Conservation (phyloP, 2,329 filamentous ascomycete genomes). For the Penicillium sp. region DNA sequence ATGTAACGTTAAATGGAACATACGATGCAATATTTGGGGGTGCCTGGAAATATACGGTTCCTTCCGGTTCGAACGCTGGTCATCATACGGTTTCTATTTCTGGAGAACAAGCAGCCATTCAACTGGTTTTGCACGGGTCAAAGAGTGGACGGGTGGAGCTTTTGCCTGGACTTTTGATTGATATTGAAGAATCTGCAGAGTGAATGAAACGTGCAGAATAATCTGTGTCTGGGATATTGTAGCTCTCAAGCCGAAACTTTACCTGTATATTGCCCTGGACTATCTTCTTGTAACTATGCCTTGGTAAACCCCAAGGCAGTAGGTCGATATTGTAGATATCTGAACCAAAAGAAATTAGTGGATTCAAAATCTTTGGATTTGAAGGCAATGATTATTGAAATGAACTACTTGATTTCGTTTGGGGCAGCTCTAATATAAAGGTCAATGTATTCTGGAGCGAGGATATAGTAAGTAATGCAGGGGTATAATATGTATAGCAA, state of each 20-base stretch:
- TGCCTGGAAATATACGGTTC: conserved; percentile 5
- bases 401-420: too few relatives aligned
- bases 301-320: too few relatives aligned
- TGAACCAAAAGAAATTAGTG: too few relatives aligned
- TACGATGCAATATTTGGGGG: conserved; percentile 9
- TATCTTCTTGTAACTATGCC: too few relatives aligned
- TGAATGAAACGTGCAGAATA: background rate
- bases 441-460: background rate
- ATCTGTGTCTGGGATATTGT: too few relatives aligned
- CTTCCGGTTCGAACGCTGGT: background rate
- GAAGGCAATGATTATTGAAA: too few relatives aligned
- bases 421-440: background rate
- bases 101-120: background rate
- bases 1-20: background rate
- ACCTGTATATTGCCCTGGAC: background rate
- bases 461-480: background rate
- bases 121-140: conserved; percentile 5
- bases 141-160: conserved; percentile 4
- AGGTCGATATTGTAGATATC: too few relatives aligned
- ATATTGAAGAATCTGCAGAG: background rate
- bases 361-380: too few relatives aligned
- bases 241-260: too few relatives aligned
- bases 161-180: conserved; percentile 9
- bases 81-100: background rate
- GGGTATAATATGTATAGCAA: background rate